Evolutionary conservation across 73 alveolate species (phyloP).

Genomic region (Symbiodinium pilosum): DNA sequence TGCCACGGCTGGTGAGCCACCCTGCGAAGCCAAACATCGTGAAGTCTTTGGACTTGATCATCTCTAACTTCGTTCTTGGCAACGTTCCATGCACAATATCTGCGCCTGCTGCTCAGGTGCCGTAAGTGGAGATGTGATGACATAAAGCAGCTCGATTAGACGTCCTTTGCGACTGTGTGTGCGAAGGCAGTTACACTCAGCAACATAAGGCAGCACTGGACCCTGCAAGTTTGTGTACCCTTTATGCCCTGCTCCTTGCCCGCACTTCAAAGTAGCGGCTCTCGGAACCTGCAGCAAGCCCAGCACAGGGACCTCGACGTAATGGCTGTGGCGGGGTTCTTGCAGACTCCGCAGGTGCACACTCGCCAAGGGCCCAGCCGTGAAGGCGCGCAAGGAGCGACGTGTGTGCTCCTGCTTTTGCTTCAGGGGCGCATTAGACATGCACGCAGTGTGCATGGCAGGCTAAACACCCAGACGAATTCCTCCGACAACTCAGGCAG

Average conservation of each 20-base stretch:
- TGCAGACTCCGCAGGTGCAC: not conserved
- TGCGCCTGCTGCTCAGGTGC: not conserved
- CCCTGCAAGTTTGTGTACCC: not conserved
- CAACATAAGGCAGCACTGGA: not conserved
- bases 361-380: not conserved
- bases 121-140: not conserved
- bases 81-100: not conserved
- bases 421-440: too few species aligned
- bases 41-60: too few species aligned
- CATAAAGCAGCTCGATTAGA: not conserved
- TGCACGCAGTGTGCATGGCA: too few species aligned
- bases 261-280: not conserved
- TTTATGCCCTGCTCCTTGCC: not conserved
- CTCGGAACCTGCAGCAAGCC: not conserved
- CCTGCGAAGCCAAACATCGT: not conserved
- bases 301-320: not conserved
- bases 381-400: not conserved
- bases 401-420: not conserved
- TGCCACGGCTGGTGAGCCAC: not conserved
- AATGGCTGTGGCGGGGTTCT: too few species aligned
- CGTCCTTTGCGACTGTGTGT: not conserved
- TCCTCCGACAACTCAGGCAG: not conserved
- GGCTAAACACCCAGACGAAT: not conserved
- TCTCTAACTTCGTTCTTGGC: too few species aligned
- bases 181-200: too few species aligned